Percentiles rank a stretch among this genome's conserved stretches.
These are phyloP conservation scores for Pyricularia pennisetigena DNA, from an alignment of 2,329 filamentous ascomycete species.

Conservation along the genomic window DNA sequence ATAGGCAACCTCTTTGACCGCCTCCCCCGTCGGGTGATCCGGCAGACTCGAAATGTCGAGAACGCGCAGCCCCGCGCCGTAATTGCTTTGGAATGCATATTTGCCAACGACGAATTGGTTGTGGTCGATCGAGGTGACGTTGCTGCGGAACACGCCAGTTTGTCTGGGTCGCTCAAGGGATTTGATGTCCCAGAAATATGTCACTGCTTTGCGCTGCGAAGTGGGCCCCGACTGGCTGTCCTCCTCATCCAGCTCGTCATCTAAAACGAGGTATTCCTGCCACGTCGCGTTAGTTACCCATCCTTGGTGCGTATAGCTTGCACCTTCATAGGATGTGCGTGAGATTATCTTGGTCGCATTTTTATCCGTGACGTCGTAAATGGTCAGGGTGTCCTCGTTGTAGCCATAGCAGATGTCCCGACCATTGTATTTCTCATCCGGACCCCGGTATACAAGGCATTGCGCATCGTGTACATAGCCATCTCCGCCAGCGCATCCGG, in stretches of 20 bases:
- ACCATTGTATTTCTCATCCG: conserved; percentile 34
- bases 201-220: conserved; percentile 27
- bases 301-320: conserved; percentile 48
- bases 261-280: conserved; percentile 35
- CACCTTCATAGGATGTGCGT: conserved; percentile 43
- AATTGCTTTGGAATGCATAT: conserved; percentile 33
- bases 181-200: conserved; percentile 38
- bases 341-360: conserved; percentile 35
- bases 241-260: conserved; percentile 43
- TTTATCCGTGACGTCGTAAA: conserved; percentile 43
- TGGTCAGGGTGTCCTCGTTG: conserved; percentile 41
- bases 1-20: conserved; percentile 31
- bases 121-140: conserved; percentile 27
- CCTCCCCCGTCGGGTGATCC: conserved; percentile 24
- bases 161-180: conserved; percentile 28
- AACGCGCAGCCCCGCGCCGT: conserved; percentile 29
- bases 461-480: conserved; percentile 54
- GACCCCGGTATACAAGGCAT: conserved; percentile 43
- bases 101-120: conserved; percentile 33
- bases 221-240: conserved; percentile 16
- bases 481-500: conserved; percentile 44
- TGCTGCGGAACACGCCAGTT: conserved; percentile 27
- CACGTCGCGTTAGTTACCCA: conserved; percentile 34
- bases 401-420: conserved; percentile 47
- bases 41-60: conserved; percentile 21